phyloP scores from a whole-genome alignment of 1,284 basidiomycete species.

The Tremellales sp. region DNA sequence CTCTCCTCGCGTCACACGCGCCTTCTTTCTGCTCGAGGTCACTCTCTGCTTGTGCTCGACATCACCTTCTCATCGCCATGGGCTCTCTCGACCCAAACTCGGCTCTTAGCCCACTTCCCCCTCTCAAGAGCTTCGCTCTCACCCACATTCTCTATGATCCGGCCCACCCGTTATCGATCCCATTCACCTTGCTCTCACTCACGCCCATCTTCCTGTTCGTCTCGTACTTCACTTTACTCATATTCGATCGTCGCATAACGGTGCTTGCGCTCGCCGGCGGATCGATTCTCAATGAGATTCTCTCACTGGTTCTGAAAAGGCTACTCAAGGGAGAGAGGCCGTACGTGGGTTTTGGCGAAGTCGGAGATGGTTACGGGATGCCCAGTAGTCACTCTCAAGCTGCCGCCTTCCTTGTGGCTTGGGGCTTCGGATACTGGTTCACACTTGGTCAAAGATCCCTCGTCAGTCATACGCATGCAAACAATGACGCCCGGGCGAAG shows the following conservation, averaged over 20 bases:
- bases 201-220: constrained; percentile 49
- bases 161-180: constrained; percentile 35
- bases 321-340: constrained; percentile 31
- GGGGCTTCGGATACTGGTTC: constrained; percentile 35
- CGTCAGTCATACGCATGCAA: not conserved
- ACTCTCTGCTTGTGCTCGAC: not conserved
- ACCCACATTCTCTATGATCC: constrained; percentile 45
- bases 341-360: constrained; percentile 25
- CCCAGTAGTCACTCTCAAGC: constrained; percentile 47
- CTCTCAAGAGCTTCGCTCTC: constrained; percentile 40
- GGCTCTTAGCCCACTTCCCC: constrained; percentile 15
- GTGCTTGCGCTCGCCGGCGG: constrained; percentile 37
- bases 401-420: constrained; percentile 37
- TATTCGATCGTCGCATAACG: constrained; percentile 40
- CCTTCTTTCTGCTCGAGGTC: not conserved
- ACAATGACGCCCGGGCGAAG: not conserved
- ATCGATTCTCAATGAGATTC: constrained; percentile 36
- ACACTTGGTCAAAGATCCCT: constrained; percentile 11
- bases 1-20: not conserved
- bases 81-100: constrained; percentile 16
- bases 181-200: constrained; percentile 43
- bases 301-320: constrained; percentile 35
- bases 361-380: constrained; percentile 46
- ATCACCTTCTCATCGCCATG: constrained; percentile 1
- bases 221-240: constrained; percentile 43